Evolutionary conservation across 2,329 filamentous ascomycete genomes (phyloP), one percentile per base, ranked within the genome.

Genomic region (Alternaria sp.): DNA sequence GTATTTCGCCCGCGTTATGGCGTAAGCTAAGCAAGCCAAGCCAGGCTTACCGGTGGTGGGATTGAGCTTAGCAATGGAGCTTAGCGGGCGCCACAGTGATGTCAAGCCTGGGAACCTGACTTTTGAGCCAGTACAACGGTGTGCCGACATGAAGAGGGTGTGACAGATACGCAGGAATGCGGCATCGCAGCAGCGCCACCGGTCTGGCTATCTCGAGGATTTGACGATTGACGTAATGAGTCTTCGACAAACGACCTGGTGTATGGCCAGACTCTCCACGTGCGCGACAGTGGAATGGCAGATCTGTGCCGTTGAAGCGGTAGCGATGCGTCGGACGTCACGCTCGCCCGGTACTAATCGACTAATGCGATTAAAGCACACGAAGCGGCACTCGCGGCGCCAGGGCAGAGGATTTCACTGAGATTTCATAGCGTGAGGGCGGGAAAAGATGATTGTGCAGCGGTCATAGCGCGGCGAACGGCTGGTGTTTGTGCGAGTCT

Each of bases 401-500:
- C 57, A 54, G 51, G 44, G 58, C 55, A 65, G 54, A 59, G 32
- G 54, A 57, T 57, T 59, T 19, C 25, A 57, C 60, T 57, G 63
- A 69, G 64, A 70, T 66, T 49, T 64, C 61, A 57, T 60, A 57
- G 61, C 56, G 23, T 55, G 40, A 49, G 28, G 46, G 49, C 54
- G 51, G 52, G 47, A 56, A 46, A 57, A 32, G 21, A 54, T 44
- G 23, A 15, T 44, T 64, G 54, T 64, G 65, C 54, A 56, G 65
- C 44, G 64, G 66, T 68, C 65, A 68, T 71, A 67, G 64, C 64
- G 56, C 54, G 45, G 52, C 32, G 28, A 50, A 59, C 52, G 49
- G 54, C 26, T 45, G 30, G 46, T 52, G 46, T 52, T 49, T 57
- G 62, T 59, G 54, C 36, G 43, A 43, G 49, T n/a, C 54, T 58